A percentile compares a stretch with the other conserved stretches of the same genome.
Conservation (phyloP, 129 eudicot genomes). For the Calendula officinalis region DNA sequence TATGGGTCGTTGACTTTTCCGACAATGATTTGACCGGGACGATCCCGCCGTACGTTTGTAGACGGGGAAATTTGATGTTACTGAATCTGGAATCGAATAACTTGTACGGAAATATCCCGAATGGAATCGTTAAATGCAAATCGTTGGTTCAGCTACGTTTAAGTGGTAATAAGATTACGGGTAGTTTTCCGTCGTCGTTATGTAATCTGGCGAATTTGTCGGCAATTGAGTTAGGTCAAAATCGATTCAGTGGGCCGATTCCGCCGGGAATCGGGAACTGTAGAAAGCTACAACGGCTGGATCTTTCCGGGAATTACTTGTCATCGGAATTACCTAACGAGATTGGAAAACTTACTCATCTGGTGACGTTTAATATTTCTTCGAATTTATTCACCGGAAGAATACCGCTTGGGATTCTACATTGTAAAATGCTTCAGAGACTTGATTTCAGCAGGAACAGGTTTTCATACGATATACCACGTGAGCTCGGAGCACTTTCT, state of each 20-base stretch:
- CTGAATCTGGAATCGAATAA: conserved; percentile 71
- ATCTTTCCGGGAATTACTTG: conserved; percentile 72
- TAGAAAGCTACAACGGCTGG: conserved; percentile 73
- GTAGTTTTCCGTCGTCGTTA: conserved; percentile 75
- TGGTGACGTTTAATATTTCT: conserved; percentile 79
- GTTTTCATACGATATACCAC: conserved; percentile 54
- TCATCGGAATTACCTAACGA: conserved; percentile 62
- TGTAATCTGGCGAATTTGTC: conserved; percentile 60
- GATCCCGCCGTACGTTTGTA: conserved; percentile 70
- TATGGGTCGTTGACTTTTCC: conserved; percentile 92
- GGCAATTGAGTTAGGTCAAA: conserved; percentile 77
- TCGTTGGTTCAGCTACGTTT: conserved; percentile 75
- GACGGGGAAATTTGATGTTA: conserved; percentile 57
- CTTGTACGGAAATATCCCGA: conserved; percentile 69
- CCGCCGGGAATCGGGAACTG: conserved; percentile 63
- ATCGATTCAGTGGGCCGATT: conserved; percentile 74
- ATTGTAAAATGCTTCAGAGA: conserved; percentile 80
- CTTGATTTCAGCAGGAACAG: conserved; percentile 83
- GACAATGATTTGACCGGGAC: conserved; percentile 61
- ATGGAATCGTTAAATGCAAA: conserved; percentile 53
- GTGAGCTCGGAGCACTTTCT: conserved; percentile 62
- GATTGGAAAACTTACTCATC: conserved; percentile 53
- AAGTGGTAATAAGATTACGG: conserved; percentile 57
- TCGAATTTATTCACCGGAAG: conserved; percentile 64
- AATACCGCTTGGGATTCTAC: conserved; percentile 58